These are phyloP conservation scores for Microsporum canis DNA, from an alignment of 2,329 filamentous ascomycete genomes.

Conservation along the genomic window DNA sequence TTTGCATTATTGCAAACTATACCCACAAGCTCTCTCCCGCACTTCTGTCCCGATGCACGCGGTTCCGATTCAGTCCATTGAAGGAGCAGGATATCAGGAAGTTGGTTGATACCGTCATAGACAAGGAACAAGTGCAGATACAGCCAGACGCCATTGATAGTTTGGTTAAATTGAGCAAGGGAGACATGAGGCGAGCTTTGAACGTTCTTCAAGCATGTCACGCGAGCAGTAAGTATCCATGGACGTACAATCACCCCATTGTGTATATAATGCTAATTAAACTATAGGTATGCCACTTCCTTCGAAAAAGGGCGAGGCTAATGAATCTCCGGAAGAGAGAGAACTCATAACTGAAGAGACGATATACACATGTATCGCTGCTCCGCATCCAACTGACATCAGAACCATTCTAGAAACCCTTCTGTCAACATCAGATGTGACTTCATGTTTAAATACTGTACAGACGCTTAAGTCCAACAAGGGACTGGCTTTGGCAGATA, in stretches of 20 bases:
- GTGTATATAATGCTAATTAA: constrained; percentile 10
- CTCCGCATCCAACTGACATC: constrained; percentile 82
- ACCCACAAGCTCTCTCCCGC: constrained; percentile 95
- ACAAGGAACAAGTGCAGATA: constrained; percentile 77
- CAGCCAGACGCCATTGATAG: constrained; percentile 68
- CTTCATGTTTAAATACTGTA: constrained; percentile 75
- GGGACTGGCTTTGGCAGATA: constrained; percentile 84
- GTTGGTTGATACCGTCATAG: constrained; percentile 79
- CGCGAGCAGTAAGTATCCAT: constrained; percentile 59
- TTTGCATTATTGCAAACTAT: constrained; percentile 98
- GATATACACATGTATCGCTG: constrained; percentile 96
- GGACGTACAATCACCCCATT: background rate
- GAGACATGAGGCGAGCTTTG: constrained; percentile 87
- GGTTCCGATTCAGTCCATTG: constrained; percentile 88
- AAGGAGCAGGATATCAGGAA: constrained; percentile 77
- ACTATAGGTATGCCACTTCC: constrained; percentile 54
- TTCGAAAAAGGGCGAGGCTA: constrained; percentile 47
- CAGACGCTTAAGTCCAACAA: constrained; percentile 76
- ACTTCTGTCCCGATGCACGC: constrained; percentile 80
- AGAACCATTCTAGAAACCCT: constrained; percentile 72
- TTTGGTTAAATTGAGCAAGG: constrained; percentile 76
- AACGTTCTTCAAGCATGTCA: constrained; percentile 96
- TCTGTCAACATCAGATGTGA: constrained; percentile 74
- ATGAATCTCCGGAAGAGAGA: constrained; percentile 48
- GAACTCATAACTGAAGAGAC: constrained; percentile 83